Evolutionary conservation across 495 filamentous ascomycete species (phyloP).

Genomic region (Penicillium taxi): DNA sequence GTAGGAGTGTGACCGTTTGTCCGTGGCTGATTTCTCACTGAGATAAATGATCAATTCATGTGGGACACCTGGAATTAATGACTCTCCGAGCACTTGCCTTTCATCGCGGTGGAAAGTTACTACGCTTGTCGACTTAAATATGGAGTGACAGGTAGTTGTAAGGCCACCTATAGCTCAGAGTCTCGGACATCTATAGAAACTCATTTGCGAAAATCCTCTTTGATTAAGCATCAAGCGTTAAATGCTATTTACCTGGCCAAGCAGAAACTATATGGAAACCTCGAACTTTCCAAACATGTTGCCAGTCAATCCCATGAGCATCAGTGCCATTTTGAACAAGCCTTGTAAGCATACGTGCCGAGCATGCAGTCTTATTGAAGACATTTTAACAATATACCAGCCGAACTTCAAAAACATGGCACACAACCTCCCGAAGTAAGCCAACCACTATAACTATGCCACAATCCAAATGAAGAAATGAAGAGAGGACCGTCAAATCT

Average conservation of each 20-base stretch:
- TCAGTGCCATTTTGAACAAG: conserved; percentile 1
- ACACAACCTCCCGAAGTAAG: not conserved
- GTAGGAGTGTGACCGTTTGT: not conserved
- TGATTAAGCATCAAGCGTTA: too few relatives aligned
- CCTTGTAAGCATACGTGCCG: not conserved
- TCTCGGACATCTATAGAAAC: too few relatives aligned
- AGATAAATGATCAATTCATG: not conserved
- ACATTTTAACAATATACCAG: not conserved
- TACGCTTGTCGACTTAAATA: too few relatives aligned
- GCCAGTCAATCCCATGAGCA: not conserved
- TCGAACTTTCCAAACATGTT: not conserved
- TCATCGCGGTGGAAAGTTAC: too few relatives aligned
- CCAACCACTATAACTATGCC: not conserved
- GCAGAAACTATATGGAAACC: not conserved
- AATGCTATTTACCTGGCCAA: too few relatives aligned
- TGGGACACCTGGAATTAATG: not conserved
- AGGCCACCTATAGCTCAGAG: too few relatives aligned
- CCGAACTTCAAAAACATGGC: not conserved
- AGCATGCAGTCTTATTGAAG: not conserved
- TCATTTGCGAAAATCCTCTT: too few relatives aligned
- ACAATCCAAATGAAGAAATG: too few relatives aligned
- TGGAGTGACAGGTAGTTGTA: too few relatives aligned
- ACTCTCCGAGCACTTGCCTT: too few relatives aligned
- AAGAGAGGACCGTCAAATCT: too few relatives aligned
- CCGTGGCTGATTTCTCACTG: not conserved